A percentile compares a stretch with the other conserved stretches of the same genome.
Evolutionary conservation across 306 rosid species (phyloP).

Genomic region (Cajanus cajan): DNA sequence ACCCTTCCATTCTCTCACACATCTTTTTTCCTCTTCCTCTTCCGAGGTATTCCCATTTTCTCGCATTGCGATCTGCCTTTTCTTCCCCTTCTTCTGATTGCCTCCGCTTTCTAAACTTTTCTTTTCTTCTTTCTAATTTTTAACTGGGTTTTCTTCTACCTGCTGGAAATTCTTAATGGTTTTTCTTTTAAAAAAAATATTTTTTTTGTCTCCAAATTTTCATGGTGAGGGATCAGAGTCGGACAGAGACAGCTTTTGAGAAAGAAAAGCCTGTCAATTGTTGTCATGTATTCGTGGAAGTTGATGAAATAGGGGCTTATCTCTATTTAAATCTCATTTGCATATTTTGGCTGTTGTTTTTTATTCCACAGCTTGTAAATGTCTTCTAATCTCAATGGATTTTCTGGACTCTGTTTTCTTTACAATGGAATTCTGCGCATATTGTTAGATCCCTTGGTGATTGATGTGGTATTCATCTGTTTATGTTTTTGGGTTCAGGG

Average conservation of each 20-base stretch:
- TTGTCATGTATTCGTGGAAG: background rate
- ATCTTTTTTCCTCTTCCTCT: slow-evolving; percentile 30
- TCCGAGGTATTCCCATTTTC: background rate
- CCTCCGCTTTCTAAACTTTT: background rate
- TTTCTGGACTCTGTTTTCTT: background rate
- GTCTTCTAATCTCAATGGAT: background rate
- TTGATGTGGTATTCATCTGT: slow-evolving; percentile 34
- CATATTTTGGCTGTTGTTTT: slow-evolving; percentile 1
- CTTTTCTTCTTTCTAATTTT: background rate
- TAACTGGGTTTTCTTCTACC: background rate
- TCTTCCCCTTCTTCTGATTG: background rate
- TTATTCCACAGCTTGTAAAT: slow-evolving; percentile 7
- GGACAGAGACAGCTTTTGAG: slow-evolving; percentile 4
- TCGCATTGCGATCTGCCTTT: slow-evolving; percentile 28
- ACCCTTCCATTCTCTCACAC: background rate
- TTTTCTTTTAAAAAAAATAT: background rate
- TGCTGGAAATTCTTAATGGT: background rate
- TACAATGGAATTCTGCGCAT: slow-evolving; percentile 16
- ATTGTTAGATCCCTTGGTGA: slow-evolving; percentile 42
- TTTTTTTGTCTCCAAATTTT: background rate
- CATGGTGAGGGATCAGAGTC: background rate
- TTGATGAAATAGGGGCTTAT: slow-evolving; percentile 33
- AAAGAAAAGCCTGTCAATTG: background rate
- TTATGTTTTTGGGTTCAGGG: slow-evolving; percentile 57
- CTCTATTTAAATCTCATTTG: slow-evolving; percentile 26